These are phyloP conservation scores for Paramecium octaurelia DNA, from an alignment of 73 alveolate species.

Conservation along the genomic window DNA sequence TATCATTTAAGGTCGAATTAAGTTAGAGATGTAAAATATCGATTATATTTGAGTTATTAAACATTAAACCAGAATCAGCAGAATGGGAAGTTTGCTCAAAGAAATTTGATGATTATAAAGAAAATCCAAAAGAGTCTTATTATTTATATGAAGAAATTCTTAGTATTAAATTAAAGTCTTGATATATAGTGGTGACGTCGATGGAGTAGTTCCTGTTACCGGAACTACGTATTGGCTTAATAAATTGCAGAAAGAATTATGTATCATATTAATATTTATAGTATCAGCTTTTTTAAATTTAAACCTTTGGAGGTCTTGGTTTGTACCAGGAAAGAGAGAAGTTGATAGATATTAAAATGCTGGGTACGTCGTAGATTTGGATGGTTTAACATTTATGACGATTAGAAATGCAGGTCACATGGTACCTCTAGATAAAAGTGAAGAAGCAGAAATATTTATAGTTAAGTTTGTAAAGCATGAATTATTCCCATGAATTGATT, in stretches of 20 bases:
- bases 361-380: neutral
- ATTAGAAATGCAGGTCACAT: slow-evolving; percentile 31
- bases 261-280: neutral
- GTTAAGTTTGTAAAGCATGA: neutral
- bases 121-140: neutral
- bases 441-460: neutral
- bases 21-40: neutral
- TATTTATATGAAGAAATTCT: neutral
- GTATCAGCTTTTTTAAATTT: neutral
- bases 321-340: neutral
- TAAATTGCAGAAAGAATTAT: slow-evolving; percentile 55
- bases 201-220: slow-evolving; percentile 26
- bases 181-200: slow-evolving; percentile 31
- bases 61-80: neutral
- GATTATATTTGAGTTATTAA: neutral
- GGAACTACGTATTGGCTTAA: slow-evolving; percentile 8
- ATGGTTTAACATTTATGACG: neutral
- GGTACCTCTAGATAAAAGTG: slow-evolving; percentile 29
- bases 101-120: neutral
- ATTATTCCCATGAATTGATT: neutral
- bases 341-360: neutral
- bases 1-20: neutral
- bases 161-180: slow-evolving; percentile 62
- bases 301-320: slow-evolving; percentile 41
- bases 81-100: neutral